Percentiles rank a stretch among this genome's conserved stretches.
Conservation (phyloP, 2,329 filamentous ascomycete genomes). For the Penicillium sp. region DNA sequence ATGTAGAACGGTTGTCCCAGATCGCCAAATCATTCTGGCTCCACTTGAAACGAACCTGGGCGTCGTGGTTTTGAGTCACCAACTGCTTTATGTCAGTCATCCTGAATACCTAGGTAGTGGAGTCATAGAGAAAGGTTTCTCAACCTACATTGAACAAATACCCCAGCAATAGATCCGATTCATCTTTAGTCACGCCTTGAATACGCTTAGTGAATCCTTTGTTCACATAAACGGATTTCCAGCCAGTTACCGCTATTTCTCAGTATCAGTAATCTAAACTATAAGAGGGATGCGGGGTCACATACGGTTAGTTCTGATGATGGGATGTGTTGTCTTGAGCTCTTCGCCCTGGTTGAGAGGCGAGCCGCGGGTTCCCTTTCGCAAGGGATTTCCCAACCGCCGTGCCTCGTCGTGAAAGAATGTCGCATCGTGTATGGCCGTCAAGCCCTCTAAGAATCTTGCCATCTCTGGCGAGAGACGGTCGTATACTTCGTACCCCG, state of each 20-base stretch:
- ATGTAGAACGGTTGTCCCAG: background rate
- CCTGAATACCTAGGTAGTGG: background rate
- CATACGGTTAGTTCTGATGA: background rate
- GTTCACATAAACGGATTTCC: background rate
- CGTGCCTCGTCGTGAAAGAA: background rate
- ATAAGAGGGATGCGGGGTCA: background rate
- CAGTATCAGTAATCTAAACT: background rate
- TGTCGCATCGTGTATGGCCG: conserved; percentile 30
- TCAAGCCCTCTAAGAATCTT: conserved; percentile 41
- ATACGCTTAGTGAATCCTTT: background rate
- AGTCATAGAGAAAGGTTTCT: background rate
- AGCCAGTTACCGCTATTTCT: background rate
- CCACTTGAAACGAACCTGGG: background rate
- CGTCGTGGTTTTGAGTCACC: background rate
- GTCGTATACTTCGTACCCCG: conserved; percentile 41
- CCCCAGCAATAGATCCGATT: background rate
- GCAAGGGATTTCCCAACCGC: background rate
- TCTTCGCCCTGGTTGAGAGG: background rate
- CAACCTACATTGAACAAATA: background rate
- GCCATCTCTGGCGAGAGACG: conserved; percentile 38
- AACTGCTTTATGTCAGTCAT: background rate
- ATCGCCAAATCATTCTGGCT: background rate
- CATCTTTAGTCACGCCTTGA: background rate
- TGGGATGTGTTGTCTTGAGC: background rate
- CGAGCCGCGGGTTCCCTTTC: background rate